phyloP scores from a whole-genome alignment of 768 basidiomycete species.

The Stropharia rugosoannulata region DNA sequence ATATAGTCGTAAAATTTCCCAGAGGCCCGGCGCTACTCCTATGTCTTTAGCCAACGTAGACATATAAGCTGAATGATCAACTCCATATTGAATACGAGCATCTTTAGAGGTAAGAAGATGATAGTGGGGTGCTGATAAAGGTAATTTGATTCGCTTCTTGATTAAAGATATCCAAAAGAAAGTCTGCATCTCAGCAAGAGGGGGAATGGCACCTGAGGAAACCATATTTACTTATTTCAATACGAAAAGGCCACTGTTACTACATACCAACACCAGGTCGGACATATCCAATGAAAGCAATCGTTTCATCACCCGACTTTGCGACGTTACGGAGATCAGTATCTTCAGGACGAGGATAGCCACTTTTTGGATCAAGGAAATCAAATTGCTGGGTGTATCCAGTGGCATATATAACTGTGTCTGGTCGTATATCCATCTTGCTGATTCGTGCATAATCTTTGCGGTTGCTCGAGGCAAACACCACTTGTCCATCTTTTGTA shows the following conservation, averaged over 20 bases:
- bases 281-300: constrained; percentile 58
- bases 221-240: constrained; percentile 10
- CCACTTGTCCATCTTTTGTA: constrained; percentile 37
- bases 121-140: constrained; percentile 47
- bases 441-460: constrained; percentile 45
- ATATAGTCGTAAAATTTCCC: constrained; percentile 44
- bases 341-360: constrained; percentile 39
- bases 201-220: constrained; percentile 49
- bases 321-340: constrained; percentile 45
- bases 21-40: constrained; percentile 49
- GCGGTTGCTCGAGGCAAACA: constrained; percentile 41
- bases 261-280: constrained; percentile 54
- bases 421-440: constrained; percentile 39
- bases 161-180: constrained; percentile 57
- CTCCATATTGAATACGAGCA: constrained; percentile 58
- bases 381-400: constrained; percentile 47
- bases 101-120: constrained; percentile 50
- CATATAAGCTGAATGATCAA: constrained; percentile 57
- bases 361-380: constrained; percentile 34
- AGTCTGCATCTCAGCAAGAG: constrained; percentile 59
- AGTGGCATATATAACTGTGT: constrained; percentile 49
- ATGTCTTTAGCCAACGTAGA: constrained; percentile 57
- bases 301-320: constrained; percentile 39
- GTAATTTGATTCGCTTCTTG: constrained; percentile 38
- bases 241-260: constrained; percentile 6